A percentile compares a stretch with the other conserved stretches of the same genome.
Evolutionary conservation across 345 rosid species (phyloP).

Genomic region (Lumnitzera littorea): DNA sequence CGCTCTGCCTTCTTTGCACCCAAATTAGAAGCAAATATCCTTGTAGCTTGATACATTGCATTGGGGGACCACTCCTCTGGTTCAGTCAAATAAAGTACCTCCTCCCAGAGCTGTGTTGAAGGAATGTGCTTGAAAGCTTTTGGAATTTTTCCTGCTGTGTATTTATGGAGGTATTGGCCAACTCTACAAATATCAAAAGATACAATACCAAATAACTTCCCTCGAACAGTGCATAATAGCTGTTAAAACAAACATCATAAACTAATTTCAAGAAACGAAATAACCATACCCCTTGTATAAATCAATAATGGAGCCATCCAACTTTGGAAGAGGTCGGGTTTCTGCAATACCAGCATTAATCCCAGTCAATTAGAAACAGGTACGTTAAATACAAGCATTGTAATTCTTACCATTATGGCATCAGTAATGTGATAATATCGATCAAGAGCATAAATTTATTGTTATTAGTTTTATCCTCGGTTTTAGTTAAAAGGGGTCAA

Average conservation of each 20-base stretch:
- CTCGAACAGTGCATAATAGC: neutral
- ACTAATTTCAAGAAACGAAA: neutral
- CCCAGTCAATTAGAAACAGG: neutral
- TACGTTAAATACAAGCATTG: neutral
- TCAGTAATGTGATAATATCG: too few species aligned
- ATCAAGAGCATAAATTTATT: too few species aligned
- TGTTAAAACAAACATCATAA: neutral
- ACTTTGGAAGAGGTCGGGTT: conserved; percentile 50
- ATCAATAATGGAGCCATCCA: conserved; percentile 57
- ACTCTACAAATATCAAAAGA: conserved; percentile 38
- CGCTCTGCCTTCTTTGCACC: conserved; percentile 57
- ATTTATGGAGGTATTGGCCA: conserved; percentile 65
- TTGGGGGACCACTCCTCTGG: conserved; percentile 97
- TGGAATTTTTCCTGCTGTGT: conserved; percentile 82
- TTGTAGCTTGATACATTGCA: conserved; percentile 86
- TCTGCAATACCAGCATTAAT: conserved; percentile 35
- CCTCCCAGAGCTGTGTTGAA: conserved; percentile 76
- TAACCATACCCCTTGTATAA: conserved; percentile 62
- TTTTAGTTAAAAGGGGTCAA: too few species aligned
- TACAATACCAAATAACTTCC: neutral
- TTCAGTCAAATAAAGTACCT: conserved; percentile 73
- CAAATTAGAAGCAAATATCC: conserved; percentile 78
- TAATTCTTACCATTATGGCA: neutral
- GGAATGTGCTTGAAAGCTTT: conserved; percentile 79
- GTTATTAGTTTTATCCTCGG: too few species aligned